Conservation (phyloP, 441 rosid genomes). For the Omphalea diandra region DNA sequence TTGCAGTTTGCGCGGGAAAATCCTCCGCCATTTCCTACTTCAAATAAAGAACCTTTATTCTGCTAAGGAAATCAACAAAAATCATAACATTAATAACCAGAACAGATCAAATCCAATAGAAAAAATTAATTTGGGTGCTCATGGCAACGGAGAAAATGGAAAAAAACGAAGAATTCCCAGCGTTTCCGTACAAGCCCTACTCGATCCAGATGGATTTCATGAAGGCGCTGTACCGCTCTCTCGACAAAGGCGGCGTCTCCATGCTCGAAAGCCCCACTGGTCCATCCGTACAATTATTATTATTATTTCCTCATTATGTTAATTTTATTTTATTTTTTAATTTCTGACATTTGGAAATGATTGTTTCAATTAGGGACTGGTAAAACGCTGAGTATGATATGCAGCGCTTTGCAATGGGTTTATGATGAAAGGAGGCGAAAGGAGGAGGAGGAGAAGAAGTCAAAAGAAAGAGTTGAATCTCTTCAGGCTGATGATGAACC, state of each 20-base stretch:
- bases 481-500: constrained; percentile 61
- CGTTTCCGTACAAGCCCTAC: constrained; percentile 78
- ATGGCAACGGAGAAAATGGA: constrained; percentile 28
- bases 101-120: not conserved
- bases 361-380: constrained; percentile 65
- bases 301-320: too few species aligned
- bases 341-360: not conserved
- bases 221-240: constrained; percentile 67
- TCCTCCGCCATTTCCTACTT: not conserved
- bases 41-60: not conserved
- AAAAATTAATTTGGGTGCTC: not conserved
- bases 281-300: too few species aligned
- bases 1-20: constrained; percentile 14
- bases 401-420: constrained; percentile 85
- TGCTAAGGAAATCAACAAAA: not conserved
- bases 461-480: constrained; percentile 24
- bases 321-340: not conserved
- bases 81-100: not conserved
- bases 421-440: constrained; percentile 60
- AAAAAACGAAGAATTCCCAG: constrained; percentile 46
- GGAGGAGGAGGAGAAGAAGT: too few species aligned
- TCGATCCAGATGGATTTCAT: constrained; percentile 82
- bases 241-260: constrained; percentile 86
- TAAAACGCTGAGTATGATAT: constrained; percentile 84
- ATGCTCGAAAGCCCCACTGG: constrained; percentile 98